A percentile compares a stretch with the other conserved stretches of the same genome.
Conservation (phyloP, 2,329 filamentous ascomycete genomes). For the Talaromyces sp. region DNA sequence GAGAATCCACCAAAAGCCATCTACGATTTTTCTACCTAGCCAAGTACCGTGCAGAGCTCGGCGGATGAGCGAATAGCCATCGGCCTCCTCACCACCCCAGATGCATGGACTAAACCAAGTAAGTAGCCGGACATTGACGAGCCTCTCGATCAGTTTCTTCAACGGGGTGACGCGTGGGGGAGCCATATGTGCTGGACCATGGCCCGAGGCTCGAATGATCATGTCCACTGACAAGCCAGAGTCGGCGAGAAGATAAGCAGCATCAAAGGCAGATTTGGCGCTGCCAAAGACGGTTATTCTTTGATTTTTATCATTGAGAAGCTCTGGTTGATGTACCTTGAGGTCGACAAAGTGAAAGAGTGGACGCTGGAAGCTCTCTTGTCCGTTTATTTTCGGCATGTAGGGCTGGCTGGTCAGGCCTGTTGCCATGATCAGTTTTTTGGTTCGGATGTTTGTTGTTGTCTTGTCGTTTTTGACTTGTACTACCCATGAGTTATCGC, state of each 20-base stretch:
- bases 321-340: conserved; percentile 28
- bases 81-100: conserved; percentile 60
- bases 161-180: conserved; percentile 60
- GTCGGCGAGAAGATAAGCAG: conserved; percentile 54
- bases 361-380: conserved; percentile 47
- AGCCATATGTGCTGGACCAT: conserved; percentile 38
- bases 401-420: conserved; percentile 57
- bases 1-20: conserved; percentile 52
- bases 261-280: conserved; percentile 61
- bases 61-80: conserved; percentile 49
- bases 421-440: conserved; percentile 58
- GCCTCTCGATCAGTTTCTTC: conserved; percentile 64
- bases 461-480: background rate
- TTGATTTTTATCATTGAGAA: conserved; percentile 27
- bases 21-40: conserved; percentile 46
- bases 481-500: background rate
- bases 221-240: conserved; percentile 46
- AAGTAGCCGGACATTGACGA: conserved; percentile 62
- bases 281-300: conserved; percentile 52
- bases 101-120: conserved; percentile 73
- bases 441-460: conserved; percentile 19
- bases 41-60: conserved; percentile 49
- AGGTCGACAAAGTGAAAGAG: conserved; percentile 59
- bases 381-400: conserved; percentile 48
- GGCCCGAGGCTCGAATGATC: conserved; percentile 39